Evolutionary conservation across 2,329 filamentous ascomycete genomes (phyloP).

Genomic region (Escovopsis sp.): DNA sequence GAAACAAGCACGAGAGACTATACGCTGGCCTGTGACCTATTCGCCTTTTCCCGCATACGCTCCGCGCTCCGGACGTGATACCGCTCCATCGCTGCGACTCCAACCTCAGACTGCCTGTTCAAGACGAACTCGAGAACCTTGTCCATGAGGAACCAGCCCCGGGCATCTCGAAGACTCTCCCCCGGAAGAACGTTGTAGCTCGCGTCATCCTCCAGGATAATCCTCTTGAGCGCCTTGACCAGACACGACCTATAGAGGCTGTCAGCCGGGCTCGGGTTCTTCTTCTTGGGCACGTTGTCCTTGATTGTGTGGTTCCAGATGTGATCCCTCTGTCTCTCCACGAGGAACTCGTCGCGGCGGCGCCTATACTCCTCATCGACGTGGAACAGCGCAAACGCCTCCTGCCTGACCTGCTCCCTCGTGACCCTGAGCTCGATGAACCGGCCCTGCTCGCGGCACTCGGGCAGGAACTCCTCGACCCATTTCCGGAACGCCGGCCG

Average conservation of each 20-base stretch:
- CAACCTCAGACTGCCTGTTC: constrained; percentile 23
- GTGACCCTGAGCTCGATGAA: constrained; percentile 16
- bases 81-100: constrained; percentile 16
- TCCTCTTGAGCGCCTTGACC: constrained; percentile 30
- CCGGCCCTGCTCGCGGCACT: constrained; percentile 25
- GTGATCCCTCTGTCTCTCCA: constrained; percentile 23
- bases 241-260: constrained; percentile 19
- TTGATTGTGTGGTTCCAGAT: constrained; percentile 34
- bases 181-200: constrained; percentile 21
- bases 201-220: constrained; percentile 31
- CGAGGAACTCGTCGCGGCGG: constrained; percentile 26
- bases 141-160: constrained; percentile 30
- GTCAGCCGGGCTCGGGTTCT: constrained; percentile 12
- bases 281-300: constrained; percentile 15
- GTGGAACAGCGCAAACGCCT: constrained; percentile 39
- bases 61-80: constrained; percentile 10
- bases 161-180: constrained; percentile 15
- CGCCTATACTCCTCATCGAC: constrained; percentile 28
- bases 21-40: not conserved
- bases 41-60: not conserved
- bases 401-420: constrained; percentile 32
- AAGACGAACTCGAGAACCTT: constrained; percentile 27
- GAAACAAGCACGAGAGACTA: not conserved
- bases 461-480: constrained; percentile 48
- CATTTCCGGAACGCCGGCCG: constrained; percentile 46